A percentile compares a stretch with the other conserved stretches of the same genome.
Conservation (phyloP, 495 filamentous ascomycete genomes). For the Hypoxylon rickii region DNA sequence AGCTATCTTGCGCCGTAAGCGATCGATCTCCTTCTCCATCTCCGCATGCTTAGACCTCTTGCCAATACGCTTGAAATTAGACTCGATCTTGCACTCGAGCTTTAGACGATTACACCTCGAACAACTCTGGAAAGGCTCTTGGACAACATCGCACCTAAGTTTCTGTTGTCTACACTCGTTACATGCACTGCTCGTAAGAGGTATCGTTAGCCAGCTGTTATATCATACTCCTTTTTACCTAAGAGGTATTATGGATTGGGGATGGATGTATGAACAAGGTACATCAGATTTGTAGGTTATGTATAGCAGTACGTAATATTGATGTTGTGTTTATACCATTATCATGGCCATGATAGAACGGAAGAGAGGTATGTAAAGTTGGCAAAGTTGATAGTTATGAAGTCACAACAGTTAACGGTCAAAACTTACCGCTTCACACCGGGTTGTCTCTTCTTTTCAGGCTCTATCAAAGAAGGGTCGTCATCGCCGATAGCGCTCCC, state of each 20-base stretch:
- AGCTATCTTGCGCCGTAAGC: constrained; percentile 52
- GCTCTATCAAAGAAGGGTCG: constrained; percentile 60
- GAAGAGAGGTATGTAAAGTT: background rate
- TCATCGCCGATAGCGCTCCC: constrained; percentile 69
- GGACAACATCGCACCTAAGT: constrained; percentile 87
- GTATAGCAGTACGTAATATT: too few species aligned
- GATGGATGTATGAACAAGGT: background rate
- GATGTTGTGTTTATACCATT: too few species aligned
- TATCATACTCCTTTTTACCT: too few species aligned
- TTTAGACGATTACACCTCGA: constrained; percentile 82
- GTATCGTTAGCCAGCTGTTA: constrained; percentile 9
- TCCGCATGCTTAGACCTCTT: constrained; percentile 91
- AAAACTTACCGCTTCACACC: constrained; percentile 67
- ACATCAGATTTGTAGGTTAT: too few species aligned
- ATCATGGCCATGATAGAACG: background rate
- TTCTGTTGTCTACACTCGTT: constrained; percentile 97
- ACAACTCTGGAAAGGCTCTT: constrained; percentile 82
- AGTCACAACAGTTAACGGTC: background rate
- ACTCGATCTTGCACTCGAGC: constrained; percentile 89
- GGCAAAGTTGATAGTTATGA: background rate
- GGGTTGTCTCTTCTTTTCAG: constrained; percentile 69
- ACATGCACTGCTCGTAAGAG: constrained; percentile 61
- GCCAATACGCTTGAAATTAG: constrained; percentile 89
- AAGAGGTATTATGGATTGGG: constrained; percentile 2
- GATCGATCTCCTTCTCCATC: constrained; percentile 85